Evolutionary conservation across 306 rosid genomes (phyloP).

Genomic region (Quercus alba): DNA sequence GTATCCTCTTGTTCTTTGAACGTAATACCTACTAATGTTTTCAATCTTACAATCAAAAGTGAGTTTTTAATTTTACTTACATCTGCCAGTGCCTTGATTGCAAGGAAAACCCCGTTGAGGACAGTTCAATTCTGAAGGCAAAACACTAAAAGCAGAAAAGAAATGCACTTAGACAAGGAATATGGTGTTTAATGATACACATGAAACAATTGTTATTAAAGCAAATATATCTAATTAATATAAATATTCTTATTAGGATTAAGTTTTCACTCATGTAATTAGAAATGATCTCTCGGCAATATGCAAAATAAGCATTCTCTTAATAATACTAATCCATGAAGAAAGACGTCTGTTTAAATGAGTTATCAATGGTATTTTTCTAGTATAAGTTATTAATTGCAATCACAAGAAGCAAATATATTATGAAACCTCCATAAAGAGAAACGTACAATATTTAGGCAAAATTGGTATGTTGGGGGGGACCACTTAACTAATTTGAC

Average conservation of each 20-base stretch:
- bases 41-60: background rate
- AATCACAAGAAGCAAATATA: background rate
- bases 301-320: background rate
- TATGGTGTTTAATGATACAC: background rate
- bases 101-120: too few relatives aligned
- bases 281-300: background rate
- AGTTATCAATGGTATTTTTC: background rate
- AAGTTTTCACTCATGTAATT: too few relatives aligned
- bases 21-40: background rate
- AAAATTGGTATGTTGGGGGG: too few relatives aligned
- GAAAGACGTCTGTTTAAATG: background rate
- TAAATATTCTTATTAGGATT: too few relatives aligned
- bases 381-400: background rate
- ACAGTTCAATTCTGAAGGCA: too few relatives aligned
- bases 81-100: too few relatives aligned
- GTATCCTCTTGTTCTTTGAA: background rate
- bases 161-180: background rate
- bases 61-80: background rate
- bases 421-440: background rate
- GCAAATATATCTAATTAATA: too few relatives aligned
- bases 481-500: too few relatives aligned
- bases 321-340: background rate
- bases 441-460: background rate
- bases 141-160: slow-evolving; percentile 40
- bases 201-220: too few relatives aligned